Conservation (phyloP, 176 grass and related monocot genomes). For the Phragmites australis region DNA sequence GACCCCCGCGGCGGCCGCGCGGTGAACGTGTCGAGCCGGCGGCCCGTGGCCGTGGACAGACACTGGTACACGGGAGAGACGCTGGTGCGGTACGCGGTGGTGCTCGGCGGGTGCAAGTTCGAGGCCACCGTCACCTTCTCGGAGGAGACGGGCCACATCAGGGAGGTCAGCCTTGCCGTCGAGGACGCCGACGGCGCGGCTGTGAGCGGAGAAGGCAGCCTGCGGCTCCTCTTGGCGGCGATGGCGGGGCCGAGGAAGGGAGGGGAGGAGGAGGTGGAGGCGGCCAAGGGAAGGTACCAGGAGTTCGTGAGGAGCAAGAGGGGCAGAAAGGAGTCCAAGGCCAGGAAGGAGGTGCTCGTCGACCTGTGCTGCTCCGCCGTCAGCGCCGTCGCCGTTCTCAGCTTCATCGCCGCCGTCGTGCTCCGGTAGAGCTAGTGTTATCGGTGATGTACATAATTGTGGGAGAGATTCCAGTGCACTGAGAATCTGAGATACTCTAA, state of each 20-base stretch:
- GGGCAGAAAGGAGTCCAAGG: constrained; percentile 45
- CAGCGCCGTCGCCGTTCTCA: constrained; percentile 54
- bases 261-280: background rate
- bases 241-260: constrained; percentile 39
- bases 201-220: constrained; percentile 35
- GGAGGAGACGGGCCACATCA: constrained; percentile 35
- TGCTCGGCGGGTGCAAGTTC: constrained; percentile 41
- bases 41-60: constrained; percentile 47
- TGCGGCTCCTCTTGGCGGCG: constrained; percentile 38
- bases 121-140: constrained; percentile 44
- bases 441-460: too few relatives aligned
- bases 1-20: constrained; percentile 39
- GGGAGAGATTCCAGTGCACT: background rate
- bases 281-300: constrained; percentile 41
- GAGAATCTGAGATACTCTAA: too few relatives aligned
- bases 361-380: constrained; percentile 57
- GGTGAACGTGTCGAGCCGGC: constrained; percentile 54
- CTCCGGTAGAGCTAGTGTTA: constrained; percentile 1
- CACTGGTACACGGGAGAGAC: constrained; percentile 73
- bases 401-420: constrained; percentile 41
- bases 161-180: constrained; percentile 44
- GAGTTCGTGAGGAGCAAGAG: constrained; percentile 55
- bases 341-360: constrained; percentile 46
- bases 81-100: constrained; percentile 53
- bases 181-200: constrained; percentile 52